A percentile compares a stretch with the other conserved stretches of the same genome.
Evolutionary conservation across 176 grass and related monocot species (phyloP).

Genomic region (Rhynchospora breviuscula): DNA sequence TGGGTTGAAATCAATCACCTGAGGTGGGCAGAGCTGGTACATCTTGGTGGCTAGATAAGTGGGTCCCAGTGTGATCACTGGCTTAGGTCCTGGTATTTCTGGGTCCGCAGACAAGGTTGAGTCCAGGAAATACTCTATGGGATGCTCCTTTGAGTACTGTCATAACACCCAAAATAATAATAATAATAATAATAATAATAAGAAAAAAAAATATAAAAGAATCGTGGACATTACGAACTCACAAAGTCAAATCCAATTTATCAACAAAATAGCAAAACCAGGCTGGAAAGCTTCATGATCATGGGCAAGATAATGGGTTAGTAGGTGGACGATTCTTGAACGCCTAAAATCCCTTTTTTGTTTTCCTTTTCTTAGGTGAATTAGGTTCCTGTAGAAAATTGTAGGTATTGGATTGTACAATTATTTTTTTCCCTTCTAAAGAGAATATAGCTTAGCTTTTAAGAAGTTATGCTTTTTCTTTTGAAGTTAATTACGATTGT

Average conservation of each 20-base stretch:
- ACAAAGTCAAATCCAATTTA: background rate
- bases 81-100: background rate
- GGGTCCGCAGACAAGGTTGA: background rate
- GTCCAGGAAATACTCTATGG: background rate
- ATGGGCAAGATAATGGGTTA: background rate
- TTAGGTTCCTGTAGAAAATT: background rate
- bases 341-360: background rate
- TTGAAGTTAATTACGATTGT: background rate
- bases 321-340: background rate
- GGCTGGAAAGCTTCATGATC: background rate
- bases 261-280: background rate
- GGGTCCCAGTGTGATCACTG: background rate
- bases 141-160: background rate
- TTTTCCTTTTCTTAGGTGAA: background rate
- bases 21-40: background rate
- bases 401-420: background rate
- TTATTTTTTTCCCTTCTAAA: background rate
- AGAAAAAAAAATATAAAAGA: background rate
- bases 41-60: slow-evolving; percentile 7
- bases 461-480: background rate
- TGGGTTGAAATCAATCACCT: background rate
- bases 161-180: background rate
- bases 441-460: background rate
- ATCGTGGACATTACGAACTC: background rate
- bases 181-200: background rate